Conservation (phyloP, 1,284 basidiomycete genomes). For the Cystobasidium sp. region DNA sequence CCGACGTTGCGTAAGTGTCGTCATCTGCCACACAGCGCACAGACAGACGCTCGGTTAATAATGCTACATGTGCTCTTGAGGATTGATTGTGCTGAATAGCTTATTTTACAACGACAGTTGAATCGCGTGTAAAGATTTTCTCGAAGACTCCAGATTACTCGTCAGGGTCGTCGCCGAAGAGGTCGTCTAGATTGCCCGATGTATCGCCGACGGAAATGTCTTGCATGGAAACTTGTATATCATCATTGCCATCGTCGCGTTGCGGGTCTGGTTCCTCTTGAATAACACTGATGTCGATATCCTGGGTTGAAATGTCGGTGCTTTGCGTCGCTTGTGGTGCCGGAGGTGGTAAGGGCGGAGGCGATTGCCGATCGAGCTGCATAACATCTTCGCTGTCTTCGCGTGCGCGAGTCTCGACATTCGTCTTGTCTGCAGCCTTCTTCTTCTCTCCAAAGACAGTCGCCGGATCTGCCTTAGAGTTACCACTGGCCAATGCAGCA, state of each 20-base stretch:
- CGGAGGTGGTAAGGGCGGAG: background rate
- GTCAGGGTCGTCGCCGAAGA: constrained; percentile 40
- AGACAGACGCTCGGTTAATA: background rate
- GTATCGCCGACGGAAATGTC: constrained; percentile 26
- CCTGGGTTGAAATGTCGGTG: background rate
- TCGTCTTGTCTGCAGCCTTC: constrained; percentile 2
- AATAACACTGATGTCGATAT: constrained; percentile 8
- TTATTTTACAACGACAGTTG: background rate
- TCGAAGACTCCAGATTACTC: constrained; percentile 2
- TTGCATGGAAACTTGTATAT: constrained; percentile 33
- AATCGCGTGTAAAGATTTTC: background rate
- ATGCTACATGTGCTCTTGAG: background rate
- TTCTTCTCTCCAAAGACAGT: constrained; percentile 33
- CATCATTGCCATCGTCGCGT: constrained; percentile 5
- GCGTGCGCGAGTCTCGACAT: constrained; percentile 3
- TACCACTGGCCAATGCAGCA: background rate
- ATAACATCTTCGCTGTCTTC: constrained; percentile 27
- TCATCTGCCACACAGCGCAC: background rate
- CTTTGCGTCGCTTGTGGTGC: background rate
- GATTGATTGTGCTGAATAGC: background rate
- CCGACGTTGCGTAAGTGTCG: background rate
- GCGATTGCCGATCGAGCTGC: constrained; percentile 28
- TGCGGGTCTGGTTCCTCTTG: background rate
- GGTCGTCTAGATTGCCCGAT: constrained; percentile 19
- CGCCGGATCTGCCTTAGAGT: constrained; percentile 14